Evolutionary conservation across 2,329 filamentous ascomycete species (phyloP).

Genomic region (Diaporthe sp.): DNA sequence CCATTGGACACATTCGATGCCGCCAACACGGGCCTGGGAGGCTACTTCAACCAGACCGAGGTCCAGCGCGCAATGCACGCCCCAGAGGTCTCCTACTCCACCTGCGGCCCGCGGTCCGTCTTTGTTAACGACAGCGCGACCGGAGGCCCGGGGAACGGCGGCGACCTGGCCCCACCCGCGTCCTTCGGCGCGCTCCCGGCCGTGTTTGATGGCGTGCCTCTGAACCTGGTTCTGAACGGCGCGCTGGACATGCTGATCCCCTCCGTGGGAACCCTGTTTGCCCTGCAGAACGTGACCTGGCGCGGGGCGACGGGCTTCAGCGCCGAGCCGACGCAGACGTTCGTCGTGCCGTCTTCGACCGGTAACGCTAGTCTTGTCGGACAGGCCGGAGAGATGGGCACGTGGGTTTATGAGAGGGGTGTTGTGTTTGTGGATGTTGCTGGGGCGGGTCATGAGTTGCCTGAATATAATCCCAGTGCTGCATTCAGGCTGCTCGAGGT

Average conservation of each 20-base stretch:
- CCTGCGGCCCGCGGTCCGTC: constrained; percentile 47
- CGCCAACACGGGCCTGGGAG: constrained; percentile 66
- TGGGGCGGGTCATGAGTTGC: constrained; percentile 32
- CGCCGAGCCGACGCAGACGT: constrained; percentile 68
- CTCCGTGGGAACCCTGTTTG: constrained; percentile 79
- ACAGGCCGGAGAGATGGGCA: constrained; percentile 36
- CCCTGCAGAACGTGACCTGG: constrained; percentile 87
- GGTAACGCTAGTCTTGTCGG: constrained; percentile 48
- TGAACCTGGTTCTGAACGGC: constrained; percentile 82
- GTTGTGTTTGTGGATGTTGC: constrained; percentile 42
- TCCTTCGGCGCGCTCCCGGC: constrained; percentile 72
- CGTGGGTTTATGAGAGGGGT: constrained; percentile 28
- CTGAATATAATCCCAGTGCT: constrained; percentile 31
- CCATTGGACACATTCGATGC: constrained; percentile 71
- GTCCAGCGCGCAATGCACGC: constrained; percentile 81
- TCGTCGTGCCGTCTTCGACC: constrained; percentile 77
- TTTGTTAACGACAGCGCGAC: constrained; percentile 47
- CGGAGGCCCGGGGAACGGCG: constrained; percentile 51
- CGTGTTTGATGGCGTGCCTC: constrained; percentile 80
- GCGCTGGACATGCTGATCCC: constrained; percentile 77
- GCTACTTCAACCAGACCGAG: constrained; percentile 78
- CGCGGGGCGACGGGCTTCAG: constrained; percentile 80
- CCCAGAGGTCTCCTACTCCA: constrained; percentile 53
- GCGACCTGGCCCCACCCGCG: constrained; percentile 65
- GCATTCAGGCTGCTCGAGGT: constrained; percentile 36